Base-by-base conservation (phyloP, 345 rosid species). In the Rhodamnia rubescens region DNA sequence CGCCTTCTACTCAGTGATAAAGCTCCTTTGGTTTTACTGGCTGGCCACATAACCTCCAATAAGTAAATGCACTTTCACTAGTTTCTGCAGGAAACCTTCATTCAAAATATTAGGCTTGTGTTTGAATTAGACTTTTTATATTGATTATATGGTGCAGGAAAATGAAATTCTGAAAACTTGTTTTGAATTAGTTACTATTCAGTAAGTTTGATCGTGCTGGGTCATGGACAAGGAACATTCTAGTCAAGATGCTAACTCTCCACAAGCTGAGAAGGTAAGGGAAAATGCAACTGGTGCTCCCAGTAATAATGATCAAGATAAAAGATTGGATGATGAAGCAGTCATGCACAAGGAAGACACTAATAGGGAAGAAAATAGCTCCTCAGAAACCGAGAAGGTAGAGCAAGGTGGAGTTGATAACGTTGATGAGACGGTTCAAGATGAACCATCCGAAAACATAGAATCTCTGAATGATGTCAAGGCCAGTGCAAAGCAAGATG, bases 151-250 rank as follows among this genome's bases (percentile, higher is more conserved):
- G 50, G 26, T 32, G 58, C 24, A 69, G 47, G 47, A 36, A 69
- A 69, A 36, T 36, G 80, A 69, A 69, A 69, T 16, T 47, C 49
- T 87, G 86, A 53, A 82, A 75, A 85, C 61, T 59, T 82, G 49
- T 74, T 86, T 82, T 84, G 69, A 74, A 74, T 36, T 84, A 87
- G 84, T 86, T 87, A 80, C 52, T 82, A 84, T 80, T 69, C 36
- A 54, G 57, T 55, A 42, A 3, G 57, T 80, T 74, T 58, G 83
- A 74, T 82, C 55, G 84, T 86, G 59, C 61, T 80, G 78, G 82
- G 49, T 78, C 59, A 85, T 86, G 90, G 90, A 89, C 83, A 86
- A 88, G 80, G 89, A 86, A 29, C 84, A 29, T 69, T 42, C 85
- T 53, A 51, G 84, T 51, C 85, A 88, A 16, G 86, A n/a, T 80